Base-by-base conservation (phyloP, 108 stramenopile species). In the Parmales sp. region DNA sequence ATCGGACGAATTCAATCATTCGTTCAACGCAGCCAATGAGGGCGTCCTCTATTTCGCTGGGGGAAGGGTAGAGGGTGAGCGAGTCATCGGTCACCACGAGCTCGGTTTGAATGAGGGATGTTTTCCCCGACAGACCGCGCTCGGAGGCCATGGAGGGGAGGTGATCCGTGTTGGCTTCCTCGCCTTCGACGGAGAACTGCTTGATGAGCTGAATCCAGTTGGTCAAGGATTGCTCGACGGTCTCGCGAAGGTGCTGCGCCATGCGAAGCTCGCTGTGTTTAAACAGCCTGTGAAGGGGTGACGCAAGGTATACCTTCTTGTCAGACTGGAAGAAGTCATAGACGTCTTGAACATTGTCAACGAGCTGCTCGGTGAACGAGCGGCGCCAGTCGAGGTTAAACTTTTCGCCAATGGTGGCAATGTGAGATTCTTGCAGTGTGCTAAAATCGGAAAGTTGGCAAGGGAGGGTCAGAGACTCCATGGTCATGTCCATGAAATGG, bases 291-390 rank as follows among this genome's bases (percentile, higher is more conserved):
- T 26, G 48, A 37, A 81, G 31, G 20, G 68, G 28, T 2, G 74
- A 76, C 7, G 48, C 69, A 4, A 11, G 8, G 49, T 65, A 82
- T 9, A 75, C 44, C 6, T 36, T 48, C 16, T 37, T 39, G 45
- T 79, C 69, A 26, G 76, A 74, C 39, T 82, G 78, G 45, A 80
- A 82, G 63, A 83, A 82, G 36, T 83, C 78, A 70, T 77, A 83
- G 39, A 80, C 71, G 48, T 79, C 81, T 45, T 81, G 78, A 22
- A 83, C 65, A 67, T 76, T 74, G 49, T 83, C 82, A 46, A 82
- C 73, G 38, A 83, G 72, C 36, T 80, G 78, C 45, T 83, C 81
- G 9, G 67, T 60, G 45, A 82, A 78, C 7, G 75, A 73, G 2
- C 74, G 69, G 13, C 78, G 72, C 77, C 80, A 83, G 22, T 76